Evolutionary conservation across 495 filamentous ascomycete genomes (phyloP), one percentile per base, ranked within the genome.

Genomic region (Chaetomium fimeti): DNA sequence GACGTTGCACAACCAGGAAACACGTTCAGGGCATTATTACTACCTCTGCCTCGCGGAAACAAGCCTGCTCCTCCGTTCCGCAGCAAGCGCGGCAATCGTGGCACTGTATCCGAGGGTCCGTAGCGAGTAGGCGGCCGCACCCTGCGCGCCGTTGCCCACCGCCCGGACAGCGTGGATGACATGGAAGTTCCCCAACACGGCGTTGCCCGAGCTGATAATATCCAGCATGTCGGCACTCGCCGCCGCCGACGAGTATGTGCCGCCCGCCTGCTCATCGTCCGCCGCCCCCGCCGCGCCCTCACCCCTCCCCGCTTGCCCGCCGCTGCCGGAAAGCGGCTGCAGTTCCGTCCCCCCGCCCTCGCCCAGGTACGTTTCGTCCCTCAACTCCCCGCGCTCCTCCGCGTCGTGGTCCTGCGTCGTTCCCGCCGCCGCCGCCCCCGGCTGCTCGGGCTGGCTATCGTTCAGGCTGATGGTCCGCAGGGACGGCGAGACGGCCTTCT

Each of bases 371-470:
- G 73, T 69, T 29, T 71, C 76, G 64, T 79, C 77, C 64, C 87
- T 80, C 27, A 86, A 72, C 25, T 93, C 75, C 3, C 91, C 91
- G n/a, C 88, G 84, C 73, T 95, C 91, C 74, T 96, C 92, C 1
- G 89, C 82, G 74, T 95, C 91, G 69, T 87, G 82, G 68, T 93
- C 89, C 71, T 93, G 90, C 4, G 56, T 64, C 27, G 71, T 72
- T 25, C 69, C 47, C 9, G 69, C 69, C 5, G 71, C 54, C 11
- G 70, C 69, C 5, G 56, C 53, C 0, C 36, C 28, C 1, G 43
- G 53, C 40, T 47, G 53, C 15, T 22, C 57, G 2, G 65, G 11
- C 36, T 49, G 47, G 5, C 4, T 49, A 3, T 24, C 57, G 20
- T 51, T 69, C 5, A 66, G 47, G 12, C 7, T 59, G 20, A 64